Base-by-base conservation (phyloP, 352 stramenopile genomes). In the Pythium diclinum region DNA sequence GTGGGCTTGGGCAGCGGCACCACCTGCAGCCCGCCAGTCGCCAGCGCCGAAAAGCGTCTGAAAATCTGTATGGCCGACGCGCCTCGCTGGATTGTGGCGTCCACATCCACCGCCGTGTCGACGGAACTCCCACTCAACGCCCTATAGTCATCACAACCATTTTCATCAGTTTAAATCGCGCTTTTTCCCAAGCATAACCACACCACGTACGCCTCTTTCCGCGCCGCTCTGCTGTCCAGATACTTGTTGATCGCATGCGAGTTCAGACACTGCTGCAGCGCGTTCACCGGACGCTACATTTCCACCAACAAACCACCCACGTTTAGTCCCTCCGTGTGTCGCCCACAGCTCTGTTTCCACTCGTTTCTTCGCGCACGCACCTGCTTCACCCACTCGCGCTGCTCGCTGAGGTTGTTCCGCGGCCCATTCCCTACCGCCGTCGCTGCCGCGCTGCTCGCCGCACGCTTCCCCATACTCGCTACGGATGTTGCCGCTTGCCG, bases 161-260 rank as follows among this genome's bases (percentile, higher is more conserved):
- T 11, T 30, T 7, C 44, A 30, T 51, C 44, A 51, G 44, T 51
- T 11, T 16, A 5, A 3, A 21, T 21, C 44, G n/a, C n/a, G 9
- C n/a, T 3, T 48, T 17, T 9, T 7, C n/a, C 44, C 32, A 70
- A 13, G 21, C 42, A 51, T 6, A 34, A 17, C 13, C n/a, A 10
- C 34, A 55, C 13, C 7, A 59, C 78, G 51, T 62, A 81, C 78
- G 61, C 66, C 65, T 73, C 59, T 51, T 91, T 91, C 33, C 73
- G 62, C 48, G 72, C 61, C 36, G 74, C 63, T 9, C 80, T 74
- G 53, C 72, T 80, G 53, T 89, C 76, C n/a, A 91, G 70, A 75
- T 91, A 92, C 17, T 71, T 63, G 47, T 72, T 83, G 61, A 91
- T 92, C 59, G 87, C 74, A 61, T 92, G 84, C 38, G 84, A 91